Evolutionary conservation across 495 filamentous ascomycete genomes (phyloP).

Genomic region (Hypoxylon fragiforme): DNA sequence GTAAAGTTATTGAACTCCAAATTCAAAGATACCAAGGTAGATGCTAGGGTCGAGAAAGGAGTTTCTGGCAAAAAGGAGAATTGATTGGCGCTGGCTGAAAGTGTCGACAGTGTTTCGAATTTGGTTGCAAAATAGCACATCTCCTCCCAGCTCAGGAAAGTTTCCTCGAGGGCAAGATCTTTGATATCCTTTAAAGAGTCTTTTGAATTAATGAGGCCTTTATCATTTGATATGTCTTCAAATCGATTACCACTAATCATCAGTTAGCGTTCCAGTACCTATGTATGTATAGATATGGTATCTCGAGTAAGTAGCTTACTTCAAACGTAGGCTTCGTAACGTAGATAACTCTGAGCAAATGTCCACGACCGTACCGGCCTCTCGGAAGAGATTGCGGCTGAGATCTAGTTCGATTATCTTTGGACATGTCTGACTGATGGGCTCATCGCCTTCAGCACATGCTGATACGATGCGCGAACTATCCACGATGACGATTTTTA

Average conservation of each 20-base stretch:
- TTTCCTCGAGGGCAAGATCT: constrained; percentile 74
- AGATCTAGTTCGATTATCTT: constrained; percentile 83
- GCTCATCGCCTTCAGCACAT: constrained; percentile 32
- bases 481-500: constrained; percentile 82
- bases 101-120: constrained; percentile 63
- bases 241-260: constrained; percentile 75
- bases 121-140: constrained; percentile 52
- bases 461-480: constrained; percentile 61
- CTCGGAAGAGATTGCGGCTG: constrained; percentile 78
- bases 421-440: constrained; percentile 56
- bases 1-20: constrained; percentile 78
- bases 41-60: constrained; percentile 51
- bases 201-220: constrained; percentile 37
- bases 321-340: constrained; percentile 68
- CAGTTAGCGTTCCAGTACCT: constrained; percentile 10
- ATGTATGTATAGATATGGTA: neutral
- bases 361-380: constrained; percentile 62
- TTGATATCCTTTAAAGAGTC: constrained; percentile 59
- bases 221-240: constrained; percentile 43
- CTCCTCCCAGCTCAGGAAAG: constrained; percentile 72
- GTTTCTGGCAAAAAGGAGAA: constrained; percentile 45
- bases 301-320: constrained; percentile 56
- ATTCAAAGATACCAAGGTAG: constrained; percentile 59
- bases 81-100: constrained; percentile 56
- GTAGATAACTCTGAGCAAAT: constrained; percentile 69